A percentile compares a stretch with the other conserved stretches of the same genome.
Evolutionary conservation across 345 rosid genomes (phyloP).

Genomic region (Populus tremula): DNA sequence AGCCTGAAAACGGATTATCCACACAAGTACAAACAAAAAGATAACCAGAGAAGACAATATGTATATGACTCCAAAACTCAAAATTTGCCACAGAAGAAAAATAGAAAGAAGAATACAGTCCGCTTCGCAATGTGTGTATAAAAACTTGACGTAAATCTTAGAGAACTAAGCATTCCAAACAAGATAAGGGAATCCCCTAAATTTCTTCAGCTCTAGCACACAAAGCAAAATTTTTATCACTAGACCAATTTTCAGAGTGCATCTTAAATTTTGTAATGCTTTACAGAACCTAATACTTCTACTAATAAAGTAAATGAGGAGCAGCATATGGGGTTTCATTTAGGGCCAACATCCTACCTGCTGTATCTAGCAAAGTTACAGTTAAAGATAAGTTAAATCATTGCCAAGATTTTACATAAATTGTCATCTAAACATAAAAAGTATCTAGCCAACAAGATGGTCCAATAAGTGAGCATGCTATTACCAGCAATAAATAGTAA

Average conservation of each 20-base stretch:
- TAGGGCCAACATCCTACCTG: not conserved
- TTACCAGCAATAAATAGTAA: not conserved
- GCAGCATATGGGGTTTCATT: not conserved
- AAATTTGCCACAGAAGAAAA: not conserved
- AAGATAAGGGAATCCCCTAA: not conserved
- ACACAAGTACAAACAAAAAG: constrained; percentile 4
- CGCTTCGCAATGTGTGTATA: not conserved
- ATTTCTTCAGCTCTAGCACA: not conserved
- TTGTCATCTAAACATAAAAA: not conserved
- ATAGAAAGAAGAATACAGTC: not conserved
- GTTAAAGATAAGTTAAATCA: not conserved
- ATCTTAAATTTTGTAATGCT: not conserved
- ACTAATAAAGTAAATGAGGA: not conserved
- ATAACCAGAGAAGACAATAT: not conserved
- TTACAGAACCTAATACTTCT: not conserved
- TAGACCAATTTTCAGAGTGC: not conserved
- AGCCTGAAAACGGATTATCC: constrained; percentile 46
- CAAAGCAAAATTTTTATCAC: not conserved
- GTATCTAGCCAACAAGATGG: not conserved
- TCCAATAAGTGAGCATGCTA: not conserved
- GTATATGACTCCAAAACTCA: not conserved
- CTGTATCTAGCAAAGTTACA: not conserved
- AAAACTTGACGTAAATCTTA: not conserved
- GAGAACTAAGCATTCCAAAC: not conserved
- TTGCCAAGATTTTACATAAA: not conserved